Percentiles rank a stretch among this genome's conserved stretches.
phyloP scores from a whole-genome alignment of 1,139 yeast genomes.

The Diutina rugosa region DNA sequence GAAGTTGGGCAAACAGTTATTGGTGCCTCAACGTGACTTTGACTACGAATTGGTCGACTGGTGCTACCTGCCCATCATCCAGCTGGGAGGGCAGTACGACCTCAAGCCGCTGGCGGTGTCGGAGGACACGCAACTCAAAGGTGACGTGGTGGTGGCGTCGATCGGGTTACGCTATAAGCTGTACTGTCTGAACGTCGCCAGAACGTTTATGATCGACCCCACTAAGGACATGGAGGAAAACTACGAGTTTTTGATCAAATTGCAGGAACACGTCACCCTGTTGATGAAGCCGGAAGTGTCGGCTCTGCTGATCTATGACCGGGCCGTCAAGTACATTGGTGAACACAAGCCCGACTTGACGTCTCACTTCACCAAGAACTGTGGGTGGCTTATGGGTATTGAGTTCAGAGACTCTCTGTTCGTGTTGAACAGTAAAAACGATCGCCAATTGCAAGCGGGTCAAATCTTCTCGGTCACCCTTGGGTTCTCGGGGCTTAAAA shows the following conservation, averaged over 20 bases:
- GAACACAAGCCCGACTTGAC: conserved; percentile 53
- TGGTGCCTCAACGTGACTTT: conserved; percentile 36
- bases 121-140: conserved; percentile 47
- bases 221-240: conserved; percentile 65
- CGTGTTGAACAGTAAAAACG: conserved; percentile 62
- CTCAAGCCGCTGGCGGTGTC: conserved; percentile 78
- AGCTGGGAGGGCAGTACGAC: conserved; percentile 80
- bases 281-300: conserved; percentile 55
- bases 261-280: conserved; percentile 47
- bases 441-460: conserved; percentile 54
- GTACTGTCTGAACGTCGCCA: conserved; percentile 78
- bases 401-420: conserved; percentile 79
- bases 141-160: conserved; percentile 71
- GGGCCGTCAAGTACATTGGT: conserved; percentile 46
- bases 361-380: conserved; percentile 57
- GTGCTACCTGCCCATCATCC: conserved; percentile 89
- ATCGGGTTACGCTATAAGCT: conserved; percentile 81
- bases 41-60: conserved; percentile 77
- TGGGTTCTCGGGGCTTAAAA: conserved; percentile 57
- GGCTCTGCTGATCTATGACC: conserved; percentile 55
- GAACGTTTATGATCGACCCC: conserved; percentile 89
- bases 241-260: conserved; percentile 61
- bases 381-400: conserved; percentile 86
- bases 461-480: conserved; percentile 66
- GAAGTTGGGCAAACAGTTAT: conserved; percentile 42